Base-by-base conservation (phyloP, 352 stramenopile genomes). In the Globisporangium lucens region DNA sequence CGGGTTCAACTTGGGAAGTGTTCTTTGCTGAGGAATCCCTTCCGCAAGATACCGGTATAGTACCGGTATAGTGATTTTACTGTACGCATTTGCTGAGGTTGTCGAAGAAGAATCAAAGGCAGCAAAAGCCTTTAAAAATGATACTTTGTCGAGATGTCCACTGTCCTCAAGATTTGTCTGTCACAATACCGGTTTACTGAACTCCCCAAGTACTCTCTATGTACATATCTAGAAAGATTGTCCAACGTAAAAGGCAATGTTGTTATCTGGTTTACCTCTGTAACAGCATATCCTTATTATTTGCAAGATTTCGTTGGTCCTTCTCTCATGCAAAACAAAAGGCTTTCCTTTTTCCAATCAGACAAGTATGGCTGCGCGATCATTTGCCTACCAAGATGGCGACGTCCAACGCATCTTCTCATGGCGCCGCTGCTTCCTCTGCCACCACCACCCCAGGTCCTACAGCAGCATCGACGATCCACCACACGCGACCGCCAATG, bases 1-100 rank as follows among this genome's bases (percentile, higher is more conserved):
- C 20, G 15, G 17, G 24, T 66, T 66, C 27, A 66, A 58, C 12
- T 66, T 66, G 56, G 20, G 43, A 38, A 61, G 7, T 61, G 56
- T 61, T 61, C 56, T 61, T 61, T 61, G 20, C 30, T 38, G 55
- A 47, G 33, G 17, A 59, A 43, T 59, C 29, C 27, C 27, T 20
- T 57, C 12, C 15, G 24, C 8, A 9, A 20, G 51, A 56, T 56
- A 49, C 27, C 24, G 51, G 24, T 56, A 35, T 24, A 10, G 8
- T n/a, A 43, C 47, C 22, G 22, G 7, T 56, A 35, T 24, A 4
- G 24, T n/a, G n/a, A 10, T n/a, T 35, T 4, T 35, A 30, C 51
- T 56, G 51, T 6, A 56, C 9, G 8, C 12, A 1, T 9, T 57
- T 5, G 22, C 15, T 35, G 17, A 57, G 30, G 52, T 57, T 30